Evolutionary conservation across 352 stramenopile genomes (phyloP), one percentile per base, ranked within the genome.

Genomic region (Pythium volutum): DNA sequence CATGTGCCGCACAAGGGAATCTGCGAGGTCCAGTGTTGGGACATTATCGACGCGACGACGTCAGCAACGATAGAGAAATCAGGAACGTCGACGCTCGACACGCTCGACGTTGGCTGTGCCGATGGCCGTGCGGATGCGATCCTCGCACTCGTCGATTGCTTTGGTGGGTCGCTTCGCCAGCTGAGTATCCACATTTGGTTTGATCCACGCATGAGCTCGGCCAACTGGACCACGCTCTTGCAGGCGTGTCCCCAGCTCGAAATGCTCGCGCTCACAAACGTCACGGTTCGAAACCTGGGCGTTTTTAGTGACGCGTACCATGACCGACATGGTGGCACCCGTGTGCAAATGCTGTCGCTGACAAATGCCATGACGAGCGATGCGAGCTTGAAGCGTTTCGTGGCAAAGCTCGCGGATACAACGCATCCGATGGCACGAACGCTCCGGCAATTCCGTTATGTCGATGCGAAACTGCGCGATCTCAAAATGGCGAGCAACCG

Each of bases 101-200:
- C 55, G 11, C 33, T 62, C 4, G 55, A 62, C 15, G 26, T 62
- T 14, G 55, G 42, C 0, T 46, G 42, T 22, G 42, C 20, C 14
- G 23, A 43, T 3, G 46, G 43, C 22, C 34, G 31, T 3, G 22
- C n/a, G 6, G 42, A 42, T 4, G 29, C 46, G 20, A 20, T 54
- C 23, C 4, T 55, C 27, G 26, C 27, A 6, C 45, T 62, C 18
- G 23, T 23, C 4, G 0, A 54, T 1, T 54, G 55, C 33, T 43
- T 62, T 8, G 42, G 39, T 2, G 12, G 27, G 16, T 55, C 42
- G 2, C 31, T 62, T 2, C 55, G 31, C 3, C 33, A 54, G 6
- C n/a, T 62, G 29, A 43, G 33, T 23, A 34, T 62, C 42, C 29
- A 62, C 9, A 33, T 62, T n/a, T 26, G 8, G 10, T 62, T 33